Conservation (phyloP, 140 eudicot genomes). For the Artemisia princeps region DNA sequence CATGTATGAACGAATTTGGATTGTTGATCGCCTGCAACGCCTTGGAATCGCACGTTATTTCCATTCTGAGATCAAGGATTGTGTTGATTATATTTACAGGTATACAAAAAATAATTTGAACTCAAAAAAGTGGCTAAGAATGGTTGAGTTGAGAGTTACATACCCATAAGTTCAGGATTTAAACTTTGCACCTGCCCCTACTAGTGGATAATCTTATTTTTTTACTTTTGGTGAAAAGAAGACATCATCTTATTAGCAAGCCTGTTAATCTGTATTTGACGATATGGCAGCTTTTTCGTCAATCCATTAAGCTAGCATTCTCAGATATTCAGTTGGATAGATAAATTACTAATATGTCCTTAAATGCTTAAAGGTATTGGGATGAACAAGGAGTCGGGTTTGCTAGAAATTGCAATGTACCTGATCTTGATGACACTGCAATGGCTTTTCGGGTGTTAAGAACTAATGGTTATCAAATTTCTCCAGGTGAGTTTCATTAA, state of each 20-base stretch:
- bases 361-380: slow-evolving; percentile 31
- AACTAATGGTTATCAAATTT: slow-evolving; percentile 33
- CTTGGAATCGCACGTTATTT: slow-evolving; percentile 22
- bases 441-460: slow-evolving; percentile 48
- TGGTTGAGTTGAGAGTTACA: too few species aligned
- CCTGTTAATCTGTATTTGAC: background rate
- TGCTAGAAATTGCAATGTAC: slow-evolving; percentile 29
- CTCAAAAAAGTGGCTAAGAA: too few species aligned
- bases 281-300: background rate
- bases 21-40: slow-evolving; percentile 17
- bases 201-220: too few species aligned
- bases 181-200: too few species aligned
- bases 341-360: background rate
- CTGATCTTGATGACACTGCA: slow-evolving; percentile 46
- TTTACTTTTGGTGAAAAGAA: too few species aligned
- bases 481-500: slow-evolving; percentile 24
- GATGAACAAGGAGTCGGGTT: slow-evolving; percentile 38
- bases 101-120: background rate
- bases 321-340: background rate
- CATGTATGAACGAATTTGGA: slow-evolving; percentile 16
- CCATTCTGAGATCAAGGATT: slow-evolving; percentile 18
- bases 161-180: too few species aligned
- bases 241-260: too few species aligned
- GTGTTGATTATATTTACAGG: slow-evolving; percentile 16
- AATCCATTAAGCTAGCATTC: background rate